phyloP scores from a whole-genome alignment of 805 yeast genomes.

The Starmerella tilneyi region DNA sequence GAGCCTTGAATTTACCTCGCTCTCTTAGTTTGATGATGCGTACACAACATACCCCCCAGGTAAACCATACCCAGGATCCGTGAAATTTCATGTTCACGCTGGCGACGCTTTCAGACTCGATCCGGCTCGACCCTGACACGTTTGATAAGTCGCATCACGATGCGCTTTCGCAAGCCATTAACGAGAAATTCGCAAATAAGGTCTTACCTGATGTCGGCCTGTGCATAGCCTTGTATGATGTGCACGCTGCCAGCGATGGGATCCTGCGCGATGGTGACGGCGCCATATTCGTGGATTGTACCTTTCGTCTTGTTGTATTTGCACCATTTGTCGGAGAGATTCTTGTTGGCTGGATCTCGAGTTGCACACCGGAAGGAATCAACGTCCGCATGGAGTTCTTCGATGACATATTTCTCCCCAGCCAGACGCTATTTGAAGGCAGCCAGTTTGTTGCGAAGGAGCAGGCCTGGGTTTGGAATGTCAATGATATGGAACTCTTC shows the following conservation, averaged over 20 bases:
- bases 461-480: constrained; percentile 92
- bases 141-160: constrained; percentile 62
- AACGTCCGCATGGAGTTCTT: constrained; percentile 76
- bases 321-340: constrained; percentile 93
- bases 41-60: no score
- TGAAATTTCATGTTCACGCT: constrained; percentile 64
- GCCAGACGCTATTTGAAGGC: constrained; percentile 66
- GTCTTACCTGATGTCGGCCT: constrained; percentile 77
- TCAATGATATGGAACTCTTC: constrained; percentile 60
- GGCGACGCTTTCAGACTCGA: constrained; percentile 68
- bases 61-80: not conserved
- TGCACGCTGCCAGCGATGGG: constrained; percentile 76
- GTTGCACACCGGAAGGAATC: constrained; percentile 79
- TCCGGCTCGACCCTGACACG: constrained; percentile 78
- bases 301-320: constrained; percentile 68
- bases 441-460: constrained; percentile 58
- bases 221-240: constrained; percentile 75
- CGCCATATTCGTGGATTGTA: constrained; percentile 60
- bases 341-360: constrained; percentile 83
- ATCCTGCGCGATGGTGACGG: constrained; percentile 91
- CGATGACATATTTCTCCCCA: constrained; percentile 85
- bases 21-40: no score
- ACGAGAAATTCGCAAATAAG: constrained; percentile 75
- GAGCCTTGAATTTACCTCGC: no score
- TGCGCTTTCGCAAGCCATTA: constrained; percentile 69